Conservation (phyloP, 2,329 filamentous ascomycete genomes). For the Diaporthe destruens region DNA sequence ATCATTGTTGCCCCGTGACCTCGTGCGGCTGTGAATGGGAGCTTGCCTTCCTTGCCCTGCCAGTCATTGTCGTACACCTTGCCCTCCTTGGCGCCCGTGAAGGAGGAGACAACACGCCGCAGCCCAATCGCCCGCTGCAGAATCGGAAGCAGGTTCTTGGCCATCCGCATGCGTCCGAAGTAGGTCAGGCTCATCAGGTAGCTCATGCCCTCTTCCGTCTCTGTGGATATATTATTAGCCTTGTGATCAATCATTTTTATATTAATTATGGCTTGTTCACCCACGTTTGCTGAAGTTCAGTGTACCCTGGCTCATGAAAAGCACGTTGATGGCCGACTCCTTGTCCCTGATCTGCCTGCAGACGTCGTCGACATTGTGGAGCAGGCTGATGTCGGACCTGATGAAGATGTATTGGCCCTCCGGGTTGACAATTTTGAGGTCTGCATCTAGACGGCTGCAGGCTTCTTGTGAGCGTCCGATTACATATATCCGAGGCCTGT, state of each 20-base stretch:
- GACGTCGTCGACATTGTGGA: slow-evolving; percentile 63
- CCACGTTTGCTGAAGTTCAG: slow-evolving; percentile 47
- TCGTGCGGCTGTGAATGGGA: slow-evolving; percentile 55
- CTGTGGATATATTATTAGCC: slow-evolving; percentile 49
- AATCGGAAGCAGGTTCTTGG: slow-evolving; percentile 68
- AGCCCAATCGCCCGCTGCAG: slow-evolving; percentile 60
- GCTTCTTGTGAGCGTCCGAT: slow-evolving; percentile 59
- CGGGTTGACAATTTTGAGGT: slow-evolving; percentile 58
- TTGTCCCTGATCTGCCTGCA: slow-evolving; percentile 59
- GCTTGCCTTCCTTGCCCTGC: slow-evolving; percentile 51
- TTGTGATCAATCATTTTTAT: background rate
- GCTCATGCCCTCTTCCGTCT: slow-evolving; percentile 70
- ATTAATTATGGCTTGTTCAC: background rate
- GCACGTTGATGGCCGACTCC: slow-evolving; percentile 59
- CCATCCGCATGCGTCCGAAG: slow-evolving; percentile 70
- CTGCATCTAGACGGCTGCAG: slow-evolving; percentile 54
- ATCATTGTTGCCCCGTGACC: slow-evolving; percentile 63
- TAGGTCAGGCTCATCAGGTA: slow-evolving; percentile 63
- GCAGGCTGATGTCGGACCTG: slow-evolving; percentile 61
- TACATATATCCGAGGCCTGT: slow-evolving; percentile 62
- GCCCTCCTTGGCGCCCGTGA: slow-evolving; percentile 65
- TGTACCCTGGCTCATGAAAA: slow-evolving; percentile 59
- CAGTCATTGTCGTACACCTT: slow-evolving; percentile 60
- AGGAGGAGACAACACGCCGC: slow-evolving; percentile 67
- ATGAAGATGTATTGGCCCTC: slow-evolving; percentile 61